These are phyloP conservation scores for Nannochloris sp. DNA, from an alignment of 139 green algal species.

Conservation along the genomic window DNA sequence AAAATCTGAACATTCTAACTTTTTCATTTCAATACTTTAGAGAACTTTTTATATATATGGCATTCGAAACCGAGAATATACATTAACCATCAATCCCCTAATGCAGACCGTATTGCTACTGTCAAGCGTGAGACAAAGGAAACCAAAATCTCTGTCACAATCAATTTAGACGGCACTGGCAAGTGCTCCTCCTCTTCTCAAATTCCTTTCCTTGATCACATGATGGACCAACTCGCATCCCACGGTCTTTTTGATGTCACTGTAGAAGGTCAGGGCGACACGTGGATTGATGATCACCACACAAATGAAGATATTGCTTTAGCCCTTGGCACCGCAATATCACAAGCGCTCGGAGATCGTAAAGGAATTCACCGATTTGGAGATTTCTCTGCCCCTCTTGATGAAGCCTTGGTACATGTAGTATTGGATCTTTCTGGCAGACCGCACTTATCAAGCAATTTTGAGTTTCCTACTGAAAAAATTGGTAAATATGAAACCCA, in stretches of 20 bases:
- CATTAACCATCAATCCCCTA: no score
- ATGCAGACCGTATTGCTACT: neutral
- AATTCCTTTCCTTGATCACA: conserved; percentile 97
- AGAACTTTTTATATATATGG: no score
- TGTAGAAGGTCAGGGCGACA: conserved; percentile 79
- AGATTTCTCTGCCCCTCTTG: conserved; percentile 84
- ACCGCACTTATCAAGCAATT: conserved; percentile 64
- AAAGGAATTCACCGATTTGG: conserved; percentile 96
- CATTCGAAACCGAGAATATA: no score
- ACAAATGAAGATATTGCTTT: conserved; percentile 94
- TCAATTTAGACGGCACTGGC: conserved; percentile 90
- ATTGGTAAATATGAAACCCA: conserved; percentile 92
- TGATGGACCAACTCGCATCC: conserved; percentile 95
- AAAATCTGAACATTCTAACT: no score
- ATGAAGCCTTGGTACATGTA: conserved; percentile 91
- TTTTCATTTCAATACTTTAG: no score
- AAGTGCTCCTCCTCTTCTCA: conserved; percentile 44
- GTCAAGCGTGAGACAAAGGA: conserved; percentile 85
- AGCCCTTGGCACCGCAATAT: conserved; percentile 55
- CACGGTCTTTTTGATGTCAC: conserved; percentile 82
- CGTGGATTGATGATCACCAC: conserved; percentile 99
- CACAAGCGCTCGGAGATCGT: conserved; percentile 82
- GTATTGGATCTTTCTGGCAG: conserved; percentile 89
- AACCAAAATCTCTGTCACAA: conserved; percentile 80
- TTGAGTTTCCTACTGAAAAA: conserved; percentile 78